These are phyloP conservation scores for Vitis labrusca DNA, from an alignment of 164 flowering plant genomes.

Conservation along the genomic window DNA sequence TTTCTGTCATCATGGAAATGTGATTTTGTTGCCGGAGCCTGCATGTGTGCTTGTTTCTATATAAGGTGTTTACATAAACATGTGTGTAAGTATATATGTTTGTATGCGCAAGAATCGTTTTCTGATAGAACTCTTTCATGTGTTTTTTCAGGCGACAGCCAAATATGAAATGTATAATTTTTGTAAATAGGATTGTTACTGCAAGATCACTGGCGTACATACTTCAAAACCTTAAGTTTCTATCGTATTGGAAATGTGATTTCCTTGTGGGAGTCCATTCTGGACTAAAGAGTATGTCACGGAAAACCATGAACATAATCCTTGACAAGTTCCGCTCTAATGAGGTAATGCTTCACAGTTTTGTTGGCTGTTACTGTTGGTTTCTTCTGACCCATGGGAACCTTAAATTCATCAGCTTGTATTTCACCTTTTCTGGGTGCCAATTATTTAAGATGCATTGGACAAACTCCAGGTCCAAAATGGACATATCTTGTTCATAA, in stretches of 20 bases:
- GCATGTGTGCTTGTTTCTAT: not conserved
- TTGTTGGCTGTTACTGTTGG: not conserved
- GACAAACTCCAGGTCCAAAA: too few relatives aligned
- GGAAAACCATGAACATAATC: slow-evolving; percentile 59
- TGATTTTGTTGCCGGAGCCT: not conserved
- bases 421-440: not conserved
- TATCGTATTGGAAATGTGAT: slow-evolving; percentile 73
- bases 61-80: too few relatives aligned
- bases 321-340: slow-evolving; percentile 79
- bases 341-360: slow-evolving; percentile 52
- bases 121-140: not conserved
- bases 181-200: slow-evolving; percentile 82
- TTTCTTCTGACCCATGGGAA: not conserved
- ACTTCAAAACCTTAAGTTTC: slow-evolving; percentile 50
- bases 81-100: not conserved
- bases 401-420: not conserved
- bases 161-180: slow-evolving; percentile 87
- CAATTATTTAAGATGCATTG: not conserved
- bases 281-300: slow-evolving; percentile 69
- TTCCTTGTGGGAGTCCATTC: slow-evolving; percentile 82
- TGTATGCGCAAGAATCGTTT: not conserved
- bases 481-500: too few relatives aligned
- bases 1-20: too few relatives aligned
- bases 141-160: slow-evolving; percentile 54
- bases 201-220: slow-evolving; percentile 78